Evolutionary conservation across 495 filamentous ascomycete genomes (phyloP).

Genomic region (Aspergillus nidulans): DNA sequence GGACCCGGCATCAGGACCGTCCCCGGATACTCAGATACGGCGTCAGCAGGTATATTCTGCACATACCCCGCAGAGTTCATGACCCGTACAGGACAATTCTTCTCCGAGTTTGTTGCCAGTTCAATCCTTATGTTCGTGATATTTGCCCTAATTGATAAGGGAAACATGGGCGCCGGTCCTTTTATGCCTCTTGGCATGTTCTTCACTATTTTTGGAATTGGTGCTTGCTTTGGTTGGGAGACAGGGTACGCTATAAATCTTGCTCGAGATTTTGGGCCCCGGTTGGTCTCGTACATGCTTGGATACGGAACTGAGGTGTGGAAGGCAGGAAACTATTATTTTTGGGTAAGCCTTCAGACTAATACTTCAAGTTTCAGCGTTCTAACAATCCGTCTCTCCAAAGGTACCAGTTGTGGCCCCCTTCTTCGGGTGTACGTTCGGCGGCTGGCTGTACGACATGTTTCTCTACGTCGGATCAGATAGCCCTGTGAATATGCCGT

Average conservation of each 20-base stretch:
- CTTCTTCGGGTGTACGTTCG: slow-evolving; percentile 54
- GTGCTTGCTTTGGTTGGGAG: slow-evolving; percentile 65
- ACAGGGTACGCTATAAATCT: slow-evolving; percentile 67
- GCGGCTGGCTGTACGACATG: slow-evolving; percentile 58
- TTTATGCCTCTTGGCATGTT: slow-evolving; percentile 55
- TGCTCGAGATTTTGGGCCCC: slow-evolving; percentile 62
- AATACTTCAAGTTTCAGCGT: background rate
- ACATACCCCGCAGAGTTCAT: slow-evolving; percentile 61
- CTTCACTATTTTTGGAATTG: slow-evolving; percentile 62
- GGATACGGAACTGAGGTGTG: slow-evolving; percentile 64
- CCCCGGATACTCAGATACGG: slow-evolving; percentile 48
- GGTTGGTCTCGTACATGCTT: slow-evolving; percentile 56
- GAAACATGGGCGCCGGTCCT: slow-evolving; percentile 43
- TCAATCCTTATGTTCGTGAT: slow-evolving; percentile 63
- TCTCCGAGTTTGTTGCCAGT: slow-evolving; percentile 60
- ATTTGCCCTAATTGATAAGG: slow-evolving; percentile 61
- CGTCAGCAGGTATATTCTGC: slow-evolving; percentile 62
- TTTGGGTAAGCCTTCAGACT: slow-evolving; percentile 57
- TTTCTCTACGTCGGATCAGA: slow-evolving; percentile 56
- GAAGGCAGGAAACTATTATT: slow-evolving; percentile 58
- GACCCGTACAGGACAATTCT: slow-evolving; percentile 55
- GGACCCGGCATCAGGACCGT: slow-evolving; percentile 51
- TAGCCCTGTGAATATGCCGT: slow-evolving; percentile 55
- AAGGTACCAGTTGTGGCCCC: slow-evolving; percentile 54
- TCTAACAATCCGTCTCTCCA: background rate